Conservation (phyloP, 352 stramenopile genomes). For the Globisporangium perplexum region DNA sequence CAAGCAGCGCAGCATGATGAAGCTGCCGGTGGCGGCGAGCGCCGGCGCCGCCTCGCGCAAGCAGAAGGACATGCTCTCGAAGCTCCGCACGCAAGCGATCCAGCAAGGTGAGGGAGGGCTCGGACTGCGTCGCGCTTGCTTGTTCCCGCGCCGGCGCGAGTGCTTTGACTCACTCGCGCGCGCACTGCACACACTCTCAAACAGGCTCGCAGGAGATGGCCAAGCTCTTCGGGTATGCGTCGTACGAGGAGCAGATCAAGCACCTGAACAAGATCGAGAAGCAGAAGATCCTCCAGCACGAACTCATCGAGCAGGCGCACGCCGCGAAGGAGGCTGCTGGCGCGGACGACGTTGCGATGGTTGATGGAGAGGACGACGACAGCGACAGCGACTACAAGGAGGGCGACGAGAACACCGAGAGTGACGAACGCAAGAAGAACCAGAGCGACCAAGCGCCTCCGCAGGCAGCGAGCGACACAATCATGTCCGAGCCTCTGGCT, state of each 20-base stretch:
- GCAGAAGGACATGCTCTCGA: constrained; percentile 55
- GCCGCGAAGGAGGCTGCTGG: constrained; percentile 8
- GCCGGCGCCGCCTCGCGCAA: constrained; percentile 25
- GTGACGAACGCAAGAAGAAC: not conserved
- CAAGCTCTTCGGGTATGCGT: constrained; percentile 74
- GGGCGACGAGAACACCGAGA: constrained; percentile 14
- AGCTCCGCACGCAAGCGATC: constrained; percentile 54
- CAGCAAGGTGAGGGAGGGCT: constrained; percentile 26
- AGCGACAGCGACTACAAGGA: constrained; percentile 11
- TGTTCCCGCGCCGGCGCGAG: not conserved
- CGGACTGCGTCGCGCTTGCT: not conserved
- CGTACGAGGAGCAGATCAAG: constrained; percentile 64
- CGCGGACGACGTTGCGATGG: constrained; percentile 7
- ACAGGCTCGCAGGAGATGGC: constrained; percentile 51
- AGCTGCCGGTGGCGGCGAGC: constrained; percentile 44
- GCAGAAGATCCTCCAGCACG: constrained; percentile 46
- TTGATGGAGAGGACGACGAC: constrained; percentile 13
- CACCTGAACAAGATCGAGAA: constrained; percentile 63
- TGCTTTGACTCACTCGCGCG: not conserved
- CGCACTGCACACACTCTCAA: not conserved
- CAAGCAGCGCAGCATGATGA: constrained; percentile 34
- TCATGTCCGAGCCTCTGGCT: no score
- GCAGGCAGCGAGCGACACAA: no score
- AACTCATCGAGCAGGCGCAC: constrained; percentile 26
- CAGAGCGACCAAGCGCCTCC: no score